A percentile compares a stretch with the other conserved stretches of the same genome.
These are phyloP conservation scores for Acrasis kona DNA, from an alignment of 78 protist genomes.

Conservation along the genomic window DNA sequence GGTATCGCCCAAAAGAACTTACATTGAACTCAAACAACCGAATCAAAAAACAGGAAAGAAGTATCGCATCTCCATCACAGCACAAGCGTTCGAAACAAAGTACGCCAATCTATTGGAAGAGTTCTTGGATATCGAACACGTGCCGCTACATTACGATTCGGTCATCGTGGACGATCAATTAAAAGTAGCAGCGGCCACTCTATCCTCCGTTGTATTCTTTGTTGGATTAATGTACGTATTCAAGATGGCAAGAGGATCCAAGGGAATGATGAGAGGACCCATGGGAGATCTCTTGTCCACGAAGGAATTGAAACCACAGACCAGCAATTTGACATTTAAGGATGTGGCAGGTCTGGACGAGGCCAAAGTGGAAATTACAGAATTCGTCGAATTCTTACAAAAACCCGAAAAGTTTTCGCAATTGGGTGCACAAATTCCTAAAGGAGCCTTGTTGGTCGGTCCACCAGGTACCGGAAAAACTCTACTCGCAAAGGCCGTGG, in stretches of 20 bases:
- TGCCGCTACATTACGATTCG: not conserved
- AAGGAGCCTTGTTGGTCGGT: conserved; percentile 84
- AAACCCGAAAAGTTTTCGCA: conserved; percentile 59
- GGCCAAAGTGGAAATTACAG: conserved; percentile 77
- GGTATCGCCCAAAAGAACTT: no score
- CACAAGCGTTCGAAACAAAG: no score
- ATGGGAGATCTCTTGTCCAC: not conserved
- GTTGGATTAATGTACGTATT: not conserved
- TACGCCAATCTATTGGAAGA: no score
- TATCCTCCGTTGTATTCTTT: not conserved
- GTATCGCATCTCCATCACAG: no score
- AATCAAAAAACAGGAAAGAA: no score
- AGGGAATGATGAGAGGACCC: not conserved
- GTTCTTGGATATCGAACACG: not conserved
- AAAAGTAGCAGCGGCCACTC: not conserved
- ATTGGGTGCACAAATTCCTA: conserved; percentile 78
- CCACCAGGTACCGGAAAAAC: conserved; percentile 98
- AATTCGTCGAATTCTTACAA: conserved; percentile 83
- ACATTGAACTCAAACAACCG: no score
- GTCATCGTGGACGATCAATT: not conserved
- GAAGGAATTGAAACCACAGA: not conserved
- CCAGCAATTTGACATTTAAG: conserved; percentile 19
- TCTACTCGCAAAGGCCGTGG: conserved; percentile 76
- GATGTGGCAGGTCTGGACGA: conserved; percentile 81
- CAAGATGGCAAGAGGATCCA: not conserved